Evolutionary conservation across 2,329 filamentous ascomycete species (phyloP), one percentile per base, ranked within the genome.

Genomic region (Aspergillus sp.): DNA sequence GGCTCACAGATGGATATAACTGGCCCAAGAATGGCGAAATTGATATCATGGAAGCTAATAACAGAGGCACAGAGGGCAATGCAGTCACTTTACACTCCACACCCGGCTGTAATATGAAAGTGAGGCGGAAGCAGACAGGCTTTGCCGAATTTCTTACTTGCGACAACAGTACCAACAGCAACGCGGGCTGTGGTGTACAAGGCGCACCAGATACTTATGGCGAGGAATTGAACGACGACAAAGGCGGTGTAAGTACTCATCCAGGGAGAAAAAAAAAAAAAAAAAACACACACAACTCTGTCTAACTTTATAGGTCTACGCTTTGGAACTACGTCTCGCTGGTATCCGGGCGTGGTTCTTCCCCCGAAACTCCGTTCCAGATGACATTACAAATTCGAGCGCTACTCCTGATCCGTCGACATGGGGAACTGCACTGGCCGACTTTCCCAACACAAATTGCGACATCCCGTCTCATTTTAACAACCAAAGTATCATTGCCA

Each of bases 401-500:
- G 19, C 19, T 19, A 19, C 19, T 6, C 33, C 33, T 7, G 33
- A 34, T 12, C 33, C 33, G 19, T 34, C 33, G 6, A 6, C 6
- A 9, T 34, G n/a, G n/a, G 33, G 33, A 19, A 2, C 8, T 7
- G 12, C 33, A 2, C 19, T 34, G 33, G 33, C 33, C 6, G 33
- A 34, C 19, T 34, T 34, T 9, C 33, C 33, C 8, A 70, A 65
- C 56, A 82, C 79, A 1, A 61, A 74, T 37, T 83, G 80, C 64
- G 64, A 78, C 49, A 75, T 83, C 37, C 63, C 60, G 12, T 67
- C 61, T 10, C 77, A 82, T 53, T 83, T 83, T 59, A 68, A 62
- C 48, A 83, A 83, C 56, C 73, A 81, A 58, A 79, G 76, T 51
- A 82, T 83, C 53, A 71, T 83, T 46, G 72, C 74, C 45, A 82